These are phyloP conservation scores for Calonectria hongkongensis DNA, from an alignment of 2,329 filamentous ascomycete species.

Conservation along the genomic window DNA sequence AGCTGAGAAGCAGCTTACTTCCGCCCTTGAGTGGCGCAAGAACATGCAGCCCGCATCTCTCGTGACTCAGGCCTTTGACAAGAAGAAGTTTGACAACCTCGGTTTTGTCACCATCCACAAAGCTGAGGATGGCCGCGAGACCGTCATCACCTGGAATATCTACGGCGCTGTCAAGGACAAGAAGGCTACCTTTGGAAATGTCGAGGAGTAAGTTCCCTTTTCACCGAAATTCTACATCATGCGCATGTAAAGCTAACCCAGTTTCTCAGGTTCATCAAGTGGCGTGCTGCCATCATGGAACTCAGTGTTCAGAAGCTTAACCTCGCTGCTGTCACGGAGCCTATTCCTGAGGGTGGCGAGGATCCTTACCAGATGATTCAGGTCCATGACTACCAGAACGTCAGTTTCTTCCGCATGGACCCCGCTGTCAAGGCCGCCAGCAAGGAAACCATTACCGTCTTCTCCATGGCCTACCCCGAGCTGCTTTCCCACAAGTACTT, in stretches of 20 bases:
- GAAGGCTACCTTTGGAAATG: constrained; percentile 87
- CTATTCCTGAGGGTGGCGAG: constrained; percentile 82
- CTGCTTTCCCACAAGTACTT: constrained; percentile 92
- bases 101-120: constrained; percentile 87
- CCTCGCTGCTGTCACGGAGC: constrained; percentile 79
- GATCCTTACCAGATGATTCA: constrained; percentile 95
- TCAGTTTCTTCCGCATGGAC: constrained; percentile 90
- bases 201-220: constrained; percentile 80
- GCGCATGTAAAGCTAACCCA: constrained; percentile 37
- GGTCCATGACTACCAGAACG: constrained; percentile 93
- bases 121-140: constrained; percentile 73
- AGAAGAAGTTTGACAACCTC: constrained; percentile 83
- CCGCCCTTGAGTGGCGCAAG: constrained; percentile 89
- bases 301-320: constrained; percentile 84
- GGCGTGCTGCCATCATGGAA: constrained; percentile 95
- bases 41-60: constrained; percentile 82
- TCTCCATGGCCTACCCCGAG: constrained; percentile 91
- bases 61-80: constrained; percentile 78
- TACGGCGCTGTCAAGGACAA: constrained; percentile 91
- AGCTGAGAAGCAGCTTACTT: constrained; percentile 85
- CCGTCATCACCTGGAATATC: constrained; percentile 91
- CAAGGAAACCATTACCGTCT: constrained; percentile 87
- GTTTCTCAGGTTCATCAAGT: constrained; percentile 83
- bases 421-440: constrained; percentile 84
- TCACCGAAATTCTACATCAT: background rate